phyloP scores from a whole-genome alignment of 768 basidiomycete genomes.

The Naganishia antarctica region DNA sequence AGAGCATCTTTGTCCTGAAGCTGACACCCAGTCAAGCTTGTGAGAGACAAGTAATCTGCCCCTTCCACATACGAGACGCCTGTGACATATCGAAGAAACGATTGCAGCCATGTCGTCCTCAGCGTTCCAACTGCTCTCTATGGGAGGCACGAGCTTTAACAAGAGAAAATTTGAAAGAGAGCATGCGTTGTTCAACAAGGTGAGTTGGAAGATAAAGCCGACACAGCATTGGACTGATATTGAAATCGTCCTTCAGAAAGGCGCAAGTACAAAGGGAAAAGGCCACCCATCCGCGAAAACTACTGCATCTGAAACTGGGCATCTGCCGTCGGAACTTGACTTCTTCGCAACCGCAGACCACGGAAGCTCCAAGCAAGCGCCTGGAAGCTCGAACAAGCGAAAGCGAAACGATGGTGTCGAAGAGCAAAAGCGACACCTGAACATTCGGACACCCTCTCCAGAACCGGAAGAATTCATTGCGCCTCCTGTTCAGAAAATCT shows the following conservation, averaged over 20 bases:
- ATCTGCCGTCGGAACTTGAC: constrained; percentile 71
- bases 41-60: too few relatives aligned
- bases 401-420: constrained; percentile 26
- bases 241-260: neutral
- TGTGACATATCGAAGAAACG: too few relatives aligned
- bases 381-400: constrained; percentile 32
- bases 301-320: neutral
- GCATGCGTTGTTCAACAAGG: constrained; percentile 22
- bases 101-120: constrained; percentile 28
- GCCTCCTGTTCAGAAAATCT: constrained; percentile 46
- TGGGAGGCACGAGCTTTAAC: constrained; percentile 77
- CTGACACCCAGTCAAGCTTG: too few relatives aligned
- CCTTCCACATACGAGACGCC: neutral
- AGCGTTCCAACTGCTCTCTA: constrained; percentile 80
- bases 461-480: constrained; percentile 30
- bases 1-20: too few relatives aligned
- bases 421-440: constrained; percentile 26
- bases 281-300: neutral
- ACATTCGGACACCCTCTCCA: constrained; percentile 12
- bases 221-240: neutral
- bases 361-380: constrained; percentile 18
- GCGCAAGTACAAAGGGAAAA: neutral
- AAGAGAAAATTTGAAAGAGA: constrained; percentile 58
- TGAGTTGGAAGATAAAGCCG: neutral
- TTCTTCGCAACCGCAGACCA: constrained; percentile 73